Conservation (phyloP, 1,284 basidiomycete genomes). For the Ceratobasidium sp. region DNA sequence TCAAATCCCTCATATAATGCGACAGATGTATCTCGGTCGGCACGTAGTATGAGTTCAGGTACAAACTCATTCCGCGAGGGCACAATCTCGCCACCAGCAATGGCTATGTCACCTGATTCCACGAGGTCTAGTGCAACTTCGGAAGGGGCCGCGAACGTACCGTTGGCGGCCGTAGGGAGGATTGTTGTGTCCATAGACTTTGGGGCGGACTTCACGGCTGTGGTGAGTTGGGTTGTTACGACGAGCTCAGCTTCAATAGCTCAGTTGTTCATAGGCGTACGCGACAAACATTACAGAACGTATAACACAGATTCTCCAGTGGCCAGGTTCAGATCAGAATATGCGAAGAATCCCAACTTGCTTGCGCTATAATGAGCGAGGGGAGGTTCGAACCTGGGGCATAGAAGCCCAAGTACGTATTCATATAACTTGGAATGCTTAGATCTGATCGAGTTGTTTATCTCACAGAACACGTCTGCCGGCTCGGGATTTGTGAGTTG, state of each 20-base stretch:
- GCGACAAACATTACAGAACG: conserved; percentile 81
- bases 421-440: neutral
- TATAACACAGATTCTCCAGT: conserved; percentile 79
- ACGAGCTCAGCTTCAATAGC: neutral
- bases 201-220: conserved; percentile 87
- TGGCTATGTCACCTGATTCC: neutral
- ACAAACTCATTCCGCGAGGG: neutral
- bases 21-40: neutral
- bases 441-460: neutral
- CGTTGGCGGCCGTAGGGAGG: conserved; percentile 53
- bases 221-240: conserved; percentile 65
- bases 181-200: conserved; percentile 85
- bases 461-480: conserved; percentile 67
- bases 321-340: conserved; percentile 83
- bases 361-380: conserved; percentile 77
- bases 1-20: neutral
- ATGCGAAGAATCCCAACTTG: conserved; percentile 87
- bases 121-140: conserved; percentile 8
- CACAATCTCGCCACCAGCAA: conserved; percentile 15
- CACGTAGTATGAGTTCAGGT: neutral
- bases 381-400: conserved; percentile 81
- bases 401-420: conserved; percentile 72
- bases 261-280: conserved; percentile 65
- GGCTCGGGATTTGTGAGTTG: conserved; percentile 76
- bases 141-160: conserved; percentile 17